Percentiles rank a stretch among this genome's conserved stretches.
Conservation (phyloP, 208 protist genomes). For the Trypanosoma melophagium region DNA sequence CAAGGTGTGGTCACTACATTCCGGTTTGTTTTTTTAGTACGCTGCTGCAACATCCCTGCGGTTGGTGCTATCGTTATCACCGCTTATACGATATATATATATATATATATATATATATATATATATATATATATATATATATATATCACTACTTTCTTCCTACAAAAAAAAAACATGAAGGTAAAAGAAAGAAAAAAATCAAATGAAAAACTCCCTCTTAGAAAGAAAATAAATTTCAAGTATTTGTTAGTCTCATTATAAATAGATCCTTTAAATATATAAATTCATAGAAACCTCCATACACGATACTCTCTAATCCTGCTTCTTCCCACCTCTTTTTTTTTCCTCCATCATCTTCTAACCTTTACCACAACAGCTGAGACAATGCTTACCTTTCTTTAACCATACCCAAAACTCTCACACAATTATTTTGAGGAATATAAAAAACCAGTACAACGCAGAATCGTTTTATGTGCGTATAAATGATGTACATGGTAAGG, state of each 20-base stretch:
- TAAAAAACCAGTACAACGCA: no score
- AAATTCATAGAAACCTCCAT: neutral
- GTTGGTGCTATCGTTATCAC: no score
- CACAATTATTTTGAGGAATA: neutral
- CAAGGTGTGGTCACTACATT: no score
- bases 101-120: neutral
- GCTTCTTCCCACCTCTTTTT: slow-evolving; percentile 6
- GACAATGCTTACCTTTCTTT: neutral
- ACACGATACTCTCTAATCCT: neutral
- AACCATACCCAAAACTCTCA: neutral
- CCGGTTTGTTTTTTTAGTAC: no score
- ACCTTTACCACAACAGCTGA: no score
- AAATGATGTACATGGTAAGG: no score
- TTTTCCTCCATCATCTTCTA: neutral
- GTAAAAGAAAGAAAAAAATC: slow-evolving; percentile 21
- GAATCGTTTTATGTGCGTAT: no score
- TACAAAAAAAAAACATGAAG: slow-evolving; percentile 17
- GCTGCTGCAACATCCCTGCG: no score
- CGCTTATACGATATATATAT: no score
- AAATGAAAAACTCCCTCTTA: neutral
- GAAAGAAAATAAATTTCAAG: slow-evolving; percentile 1
- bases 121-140: neutral
- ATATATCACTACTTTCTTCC: neutral
- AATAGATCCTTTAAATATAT: neutral
- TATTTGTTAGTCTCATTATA: no score